Base-by-base conservation (phyloP, 2,329 filamentous ascomycete genomes). In the Pseudodiploospora longispora region DNA sequence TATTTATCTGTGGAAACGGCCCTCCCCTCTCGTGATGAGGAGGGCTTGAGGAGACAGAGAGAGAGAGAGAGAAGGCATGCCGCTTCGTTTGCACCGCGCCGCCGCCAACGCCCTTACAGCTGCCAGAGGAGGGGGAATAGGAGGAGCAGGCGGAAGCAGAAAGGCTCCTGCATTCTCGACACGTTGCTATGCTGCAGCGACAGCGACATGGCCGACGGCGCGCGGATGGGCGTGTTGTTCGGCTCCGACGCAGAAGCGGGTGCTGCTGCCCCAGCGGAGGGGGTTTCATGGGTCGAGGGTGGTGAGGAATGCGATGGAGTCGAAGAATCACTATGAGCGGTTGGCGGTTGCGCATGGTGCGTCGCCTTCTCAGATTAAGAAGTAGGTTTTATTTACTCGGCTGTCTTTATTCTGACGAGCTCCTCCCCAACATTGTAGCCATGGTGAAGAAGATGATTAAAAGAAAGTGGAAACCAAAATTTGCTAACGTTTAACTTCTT, bases 361-460 rank as follows among this genome's bases (percentile, higher is more conserved):
- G 35, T 80, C 85, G 10, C 67, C 77, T 1, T 70, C 72, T 6
- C 87, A 95, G 42, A 90, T 97, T 49, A 97, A 97, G 66, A 91
- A 86, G 83, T 88, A 43, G 7, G 57, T 39, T 12, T 36, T 38
- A n/a, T 28, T 38, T 47, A 34, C 8, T 34, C 19, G 3, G 12
- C 32, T 34, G 32, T 34, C 32, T 34, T 12, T 12, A 34, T 34
- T 9, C 32, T 12, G 8, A 9, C 8, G 19, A 19, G 19, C 19
- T 19, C 19, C 19, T 19, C 19, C 19, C 19, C 19, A 19, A 19
- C 19, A 19, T 19, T 19, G 19, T 19, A 19, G 19, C 19, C 19
- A 3, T 19, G 19, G 19, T 19, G 19, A 19, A 19, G 19, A 19
- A 19, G 19, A 19, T 19, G 19, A 19, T 19, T 19, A 3, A 19